Evolutionary conservation across 306 rosid genomes (phyloP).

Genomic region (Cucumis melo): DNA sequence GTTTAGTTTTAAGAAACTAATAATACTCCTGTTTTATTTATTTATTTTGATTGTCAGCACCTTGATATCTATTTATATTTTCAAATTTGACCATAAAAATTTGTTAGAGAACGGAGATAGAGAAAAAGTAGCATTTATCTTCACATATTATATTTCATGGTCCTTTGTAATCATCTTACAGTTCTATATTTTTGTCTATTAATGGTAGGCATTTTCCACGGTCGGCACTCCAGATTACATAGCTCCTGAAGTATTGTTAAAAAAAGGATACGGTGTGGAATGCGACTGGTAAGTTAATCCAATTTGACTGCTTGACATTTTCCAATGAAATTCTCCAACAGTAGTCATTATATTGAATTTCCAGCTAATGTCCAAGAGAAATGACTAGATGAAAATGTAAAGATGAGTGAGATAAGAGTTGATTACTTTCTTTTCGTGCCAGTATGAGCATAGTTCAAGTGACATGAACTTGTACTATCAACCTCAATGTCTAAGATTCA

Average conservation of each 20-base stretch:
- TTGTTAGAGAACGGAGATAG: neutral
- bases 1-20: neutral
- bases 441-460: no score
- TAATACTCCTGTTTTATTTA: neutral
- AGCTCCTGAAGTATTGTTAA: conserved; percentile 81
- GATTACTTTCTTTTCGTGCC: neutral
- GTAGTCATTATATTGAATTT: neutral
- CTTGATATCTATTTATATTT: neutral
- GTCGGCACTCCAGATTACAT: conserved; percentile 94
- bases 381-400: neutral
- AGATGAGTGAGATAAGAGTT: neutral
- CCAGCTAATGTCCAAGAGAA: neutral
- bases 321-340: neutral
- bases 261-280: conserved; percentile 78
- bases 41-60: neutral
- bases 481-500: no score
- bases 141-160: neutral
- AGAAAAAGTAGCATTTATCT: neutral
- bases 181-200: conserved; percentile 6
- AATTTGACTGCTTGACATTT: neutral
- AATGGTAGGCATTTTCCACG: conserved; percentile 72
- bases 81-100: neutral
- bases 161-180: neutral
- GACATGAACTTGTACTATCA: no score
- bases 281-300: conserved; percentile 65